Evolutionary conservation across 2,329 filamentous ascomycete genomes (phyloP).

Genomic region (Graphilbum ipis-grandicollis): DNA sequence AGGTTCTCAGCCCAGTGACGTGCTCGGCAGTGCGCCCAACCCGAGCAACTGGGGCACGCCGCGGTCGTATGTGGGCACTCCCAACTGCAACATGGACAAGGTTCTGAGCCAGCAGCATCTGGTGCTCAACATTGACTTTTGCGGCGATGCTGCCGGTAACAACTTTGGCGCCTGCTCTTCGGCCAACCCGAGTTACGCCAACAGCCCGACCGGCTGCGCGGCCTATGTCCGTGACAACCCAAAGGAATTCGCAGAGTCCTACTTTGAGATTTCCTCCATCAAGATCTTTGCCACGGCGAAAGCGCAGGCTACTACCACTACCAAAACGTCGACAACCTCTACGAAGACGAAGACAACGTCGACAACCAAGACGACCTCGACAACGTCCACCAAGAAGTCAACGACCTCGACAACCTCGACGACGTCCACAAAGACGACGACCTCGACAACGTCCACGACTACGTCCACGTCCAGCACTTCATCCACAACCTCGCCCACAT

Average conservation of each 20-base stretch:
- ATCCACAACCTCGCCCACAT: no score
- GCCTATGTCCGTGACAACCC: slow-evolving; percentile 21
- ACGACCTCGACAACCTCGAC: no score
- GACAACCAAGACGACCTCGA: no score
- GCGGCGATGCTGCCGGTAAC: slow-evolving; percentile 48
- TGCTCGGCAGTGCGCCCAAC: slow-evolving; percentile 30
- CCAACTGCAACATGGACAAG: slow-evolving; percentile 42
- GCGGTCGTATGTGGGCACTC: slow-evolving; percentile 38
- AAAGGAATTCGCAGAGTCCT: slow-evolving; percentile 17
- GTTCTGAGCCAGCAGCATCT: slow-evolving; percentile 53
- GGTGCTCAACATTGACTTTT: slow-evolving; percentile 59
- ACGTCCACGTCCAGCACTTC: no score
- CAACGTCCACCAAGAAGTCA: no score
- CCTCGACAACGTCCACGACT: no score
- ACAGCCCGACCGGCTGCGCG: slow-evolving; percentile 12
- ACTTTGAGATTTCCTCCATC: slow-evolving; percentile 27
- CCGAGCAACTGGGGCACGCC: slow-evolving; percentile 50
- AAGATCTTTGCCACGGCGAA: slow-evolving; percentile 9
- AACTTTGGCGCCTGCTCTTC: slow-evolving; percentile 8
- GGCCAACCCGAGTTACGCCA: slow-evolving; percentile 9
- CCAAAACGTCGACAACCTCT: not conserved
- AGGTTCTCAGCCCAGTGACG: slow-evolving; percentile 16
- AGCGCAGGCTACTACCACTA: not conserved
- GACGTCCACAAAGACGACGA: no score
- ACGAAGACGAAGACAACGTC: no score